These are phyloP conservation scores for Dichotomopilus funicola DNA, from an alignment of 2,329 filamentous ascomycete species.

Conservation along the genomic window DNA sequence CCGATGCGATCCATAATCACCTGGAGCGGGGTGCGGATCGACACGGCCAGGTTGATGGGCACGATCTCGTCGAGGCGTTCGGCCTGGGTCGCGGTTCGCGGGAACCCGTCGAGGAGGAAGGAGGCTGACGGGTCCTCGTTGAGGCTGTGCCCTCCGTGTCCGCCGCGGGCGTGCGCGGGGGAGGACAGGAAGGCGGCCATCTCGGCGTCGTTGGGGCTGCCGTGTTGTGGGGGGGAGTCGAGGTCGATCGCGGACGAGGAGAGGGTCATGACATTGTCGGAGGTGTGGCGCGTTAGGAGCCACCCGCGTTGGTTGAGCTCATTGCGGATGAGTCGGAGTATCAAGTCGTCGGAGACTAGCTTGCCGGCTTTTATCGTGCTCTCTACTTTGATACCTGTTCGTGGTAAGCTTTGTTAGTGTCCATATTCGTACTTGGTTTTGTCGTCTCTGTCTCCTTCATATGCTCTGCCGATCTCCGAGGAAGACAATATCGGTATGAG, in stretches of 20 bases:
- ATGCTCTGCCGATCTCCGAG: no score
- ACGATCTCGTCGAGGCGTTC: slow-evolving; percentile 69
- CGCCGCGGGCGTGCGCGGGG: slow-evolving; percentile 33
- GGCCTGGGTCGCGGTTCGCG: slow-evolving; percentile 78
- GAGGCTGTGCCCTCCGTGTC: slow-evolving; percentile 35
- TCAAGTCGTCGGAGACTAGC: slow-evolving; percentile 87
- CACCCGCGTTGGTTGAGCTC: slow-evolving; percentile 82
- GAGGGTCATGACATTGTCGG: slow-evolving; percentile 46
- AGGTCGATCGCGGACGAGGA: slow-evolving; percentile 34
- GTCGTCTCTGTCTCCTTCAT: no score
- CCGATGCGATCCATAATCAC: slow-evolving; percentile 87
- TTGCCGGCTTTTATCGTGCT: slow-evolving; percentile 78
- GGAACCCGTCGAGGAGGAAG: slow-evolving; percentile 95
- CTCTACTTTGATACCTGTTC: slow-evolving; percentile 79
- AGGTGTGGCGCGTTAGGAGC: slow-evolving; percentile 50
- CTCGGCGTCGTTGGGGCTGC: slow-evolving; percentile 30
- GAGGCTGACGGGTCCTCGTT: slow-evolving; percentile 72
- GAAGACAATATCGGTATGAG: not conserved
- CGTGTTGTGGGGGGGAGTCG: slow-evolving; percentile 34
- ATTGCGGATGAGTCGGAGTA: slow-evolving; percentile 85
- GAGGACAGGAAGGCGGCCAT: slow-evolving; percentile 38
- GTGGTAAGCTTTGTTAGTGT: not conserved
- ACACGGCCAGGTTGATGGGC: slow-evolving; percentile 92
- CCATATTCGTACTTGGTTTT: not conserved
- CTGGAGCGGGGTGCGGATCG: slow-evolving; percentile 74